These are phyloP conservation scores for Puccinia coronata DNA, from an alignment of 1,284 basidiomycete species.

Conservation along the genomic window DNA sequence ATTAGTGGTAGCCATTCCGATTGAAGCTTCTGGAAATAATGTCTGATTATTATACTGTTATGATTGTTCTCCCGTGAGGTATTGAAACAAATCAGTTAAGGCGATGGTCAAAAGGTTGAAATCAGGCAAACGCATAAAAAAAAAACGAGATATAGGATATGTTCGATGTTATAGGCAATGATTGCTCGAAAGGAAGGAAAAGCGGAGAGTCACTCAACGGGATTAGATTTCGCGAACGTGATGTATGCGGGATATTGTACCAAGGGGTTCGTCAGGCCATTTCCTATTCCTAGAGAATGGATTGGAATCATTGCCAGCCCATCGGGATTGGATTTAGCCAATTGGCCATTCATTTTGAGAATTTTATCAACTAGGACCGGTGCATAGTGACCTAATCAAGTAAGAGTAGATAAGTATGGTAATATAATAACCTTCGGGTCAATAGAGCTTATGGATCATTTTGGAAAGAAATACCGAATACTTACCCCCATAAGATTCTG, in stretches of 20 bases:
- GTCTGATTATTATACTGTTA: slow-evolving; percentile 2
- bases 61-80: no score
- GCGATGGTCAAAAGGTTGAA: neutral
- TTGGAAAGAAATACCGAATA: no score
- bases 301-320: slow-evolving; percentile 23
- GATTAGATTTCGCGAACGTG: slow-evolving; percentile 29
- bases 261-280: slow-evolving; percentile 31
- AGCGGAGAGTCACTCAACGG: slow-evolving; percentile 18
- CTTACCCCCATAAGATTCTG: slow-evolving; percentile 46
- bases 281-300: slow-evolving; percentile 35
- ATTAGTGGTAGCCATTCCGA: neutral
- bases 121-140: no score
- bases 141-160: no score
- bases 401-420: neutral
- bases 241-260: slow-evolving; percentile 22
- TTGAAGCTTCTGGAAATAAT: neutral
- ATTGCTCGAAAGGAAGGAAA: no score
- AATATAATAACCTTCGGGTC: no score
- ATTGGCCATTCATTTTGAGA: slow-evolving; percentile 14
- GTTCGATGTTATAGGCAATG: no score
- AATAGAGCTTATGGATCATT: no score
- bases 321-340: neutral
- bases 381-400: slow-evolving; percentile 37
- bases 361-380: slow-evolving; percentile 26
- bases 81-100: neutral